phyloP scores from a whole-genome alignment of 345 rosid species.

The Diplotaxis tenuifolia region DNA sequence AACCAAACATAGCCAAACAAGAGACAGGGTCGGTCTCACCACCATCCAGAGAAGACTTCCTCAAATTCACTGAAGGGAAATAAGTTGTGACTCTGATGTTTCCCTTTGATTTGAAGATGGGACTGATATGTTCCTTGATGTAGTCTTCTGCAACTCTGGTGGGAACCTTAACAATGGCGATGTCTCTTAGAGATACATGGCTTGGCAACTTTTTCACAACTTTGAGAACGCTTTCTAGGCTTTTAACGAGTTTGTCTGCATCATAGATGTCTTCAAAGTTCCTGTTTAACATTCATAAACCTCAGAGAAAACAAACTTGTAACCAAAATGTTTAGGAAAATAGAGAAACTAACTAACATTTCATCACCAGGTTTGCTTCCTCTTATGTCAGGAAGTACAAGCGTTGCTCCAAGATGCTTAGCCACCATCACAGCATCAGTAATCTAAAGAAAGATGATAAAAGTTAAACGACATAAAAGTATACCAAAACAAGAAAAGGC shows the following conservation, averaged over 20 bases:
- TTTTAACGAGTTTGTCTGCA: constrained; percentile 61
- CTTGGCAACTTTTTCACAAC: constrained; percentile 59
- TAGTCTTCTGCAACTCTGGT: constrained; percentile 74
- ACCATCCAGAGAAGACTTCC: constrained; percentile 58
- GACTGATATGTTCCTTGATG: constrained; percentile 60
- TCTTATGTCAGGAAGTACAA: constrained; percentile 88
- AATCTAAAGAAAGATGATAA: constrained; percentile 37
- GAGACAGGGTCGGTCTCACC: constrained; percentile 57
- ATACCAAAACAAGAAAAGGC: background rate
- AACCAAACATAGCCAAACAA: constrained; percentile 87
- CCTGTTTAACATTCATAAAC: constrained; percentile 45
- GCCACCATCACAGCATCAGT: constrained; percentile 91
- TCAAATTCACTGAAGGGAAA: constrained; percentile 85
- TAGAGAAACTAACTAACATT: constrained; percentile 45
- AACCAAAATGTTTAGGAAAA: background rate
- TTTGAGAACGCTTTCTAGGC: constrained; percentile 69
- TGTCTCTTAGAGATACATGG: constrained; percentile 55
- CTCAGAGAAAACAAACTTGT: background rate
- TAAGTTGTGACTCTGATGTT: constrained; percentile 87
- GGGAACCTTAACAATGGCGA: constrained; percentile 85
- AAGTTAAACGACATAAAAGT: background rate
- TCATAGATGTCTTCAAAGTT: constrained; percentile 88
- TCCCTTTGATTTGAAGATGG: constrained; percentile 66
- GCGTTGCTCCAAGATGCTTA: constrained; percentile 66
- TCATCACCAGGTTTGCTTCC: constrained; percentile 90